These are phyloP conservation scores for Citrus trifoliata DNA, from an alignment of 345 rosid genomes.

Conservation along the genomic window DNA sequence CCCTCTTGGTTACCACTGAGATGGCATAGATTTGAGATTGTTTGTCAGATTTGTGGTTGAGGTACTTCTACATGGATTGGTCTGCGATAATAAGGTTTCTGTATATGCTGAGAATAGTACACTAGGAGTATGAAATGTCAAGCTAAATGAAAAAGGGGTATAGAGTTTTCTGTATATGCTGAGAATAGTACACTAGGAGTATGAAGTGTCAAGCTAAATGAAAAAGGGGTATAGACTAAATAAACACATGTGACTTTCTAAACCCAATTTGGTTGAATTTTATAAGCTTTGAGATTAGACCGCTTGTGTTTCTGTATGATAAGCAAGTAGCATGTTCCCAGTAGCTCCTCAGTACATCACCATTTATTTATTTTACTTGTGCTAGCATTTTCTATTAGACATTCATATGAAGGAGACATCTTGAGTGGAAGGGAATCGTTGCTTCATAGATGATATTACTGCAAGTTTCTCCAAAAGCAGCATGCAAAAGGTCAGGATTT, in stretches of 20 bases:
- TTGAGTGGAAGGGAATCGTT: too few relatives aligned
- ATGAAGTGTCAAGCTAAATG: not conserved
- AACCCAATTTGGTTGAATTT: not conserved
- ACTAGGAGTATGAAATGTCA: too few relatives aligned
- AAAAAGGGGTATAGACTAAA: not conserved
- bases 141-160: too few relatives aligned
- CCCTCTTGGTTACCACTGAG: constrained; percentile 63
- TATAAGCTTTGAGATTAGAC: not conserved
- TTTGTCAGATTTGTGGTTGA: not conserved
- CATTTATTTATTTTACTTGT: too few relatives aligned
- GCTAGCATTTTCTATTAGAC: too few relatives aligned
- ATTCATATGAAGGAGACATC: too few relatives aligned
- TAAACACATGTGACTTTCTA: not conserved
- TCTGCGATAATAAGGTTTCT: not conserved
- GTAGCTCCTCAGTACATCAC: too few relatives aligned
- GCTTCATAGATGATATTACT: too few relatives aligned
- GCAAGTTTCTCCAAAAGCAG: too few relatives aligned
- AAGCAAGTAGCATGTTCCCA: too few relatives aligned
- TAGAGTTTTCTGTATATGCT: not conserved
- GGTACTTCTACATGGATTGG: not conserved
- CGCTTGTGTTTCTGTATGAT: too few relatives aligned
- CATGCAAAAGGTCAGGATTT: too few relatives aligned
- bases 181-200: not conserved
- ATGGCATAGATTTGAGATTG: not conserved
- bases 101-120: not conserved